Conservation (phyloP, 2,329 filamentous ascomycete species). For the Aspergillus neoniger region DNA sequence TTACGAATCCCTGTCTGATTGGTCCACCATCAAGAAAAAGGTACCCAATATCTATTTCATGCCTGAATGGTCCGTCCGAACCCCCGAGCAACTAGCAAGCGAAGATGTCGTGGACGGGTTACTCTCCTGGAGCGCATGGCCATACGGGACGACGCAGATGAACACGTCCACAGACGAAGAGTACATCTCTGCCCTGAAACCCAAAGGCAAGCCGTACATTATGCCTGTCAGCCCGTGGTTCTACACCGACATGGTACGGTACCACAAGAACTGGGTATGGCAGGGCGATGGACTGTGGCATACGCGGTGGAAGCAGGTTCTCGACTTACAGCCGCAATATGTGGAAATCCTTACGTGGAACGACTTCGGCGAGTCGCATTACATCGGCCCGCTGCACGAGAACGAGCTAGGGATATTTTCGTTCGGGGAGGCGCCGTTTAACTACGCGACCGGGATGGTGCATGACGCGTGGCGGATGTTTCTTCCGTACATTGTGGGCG, state of each 20-base stretch:
- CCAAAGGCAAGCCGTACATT: conserved; percentile 46
- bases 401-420: conserved; percentile 44
- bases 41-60: conserved; percentile 46
- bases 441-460: conserved; percentile 32
- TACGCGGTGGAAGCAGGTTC: conserved; percentile 58
- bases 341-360: conserved; percentile 63
- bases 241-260: conserved; percentile 59
- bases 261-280: conserved; percentile 65
- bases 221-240: conserved; percentile 61
- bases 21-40: conserved; percentile 45
- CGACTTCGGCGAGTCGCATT: conserved; percentile 63
- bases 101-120: conserved; percentile 39
- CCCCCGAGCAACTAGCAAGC: conserved; percentile 26
- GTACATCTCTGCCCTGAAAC: conserved; percentile 40
- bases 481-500: conserved; percentile 39
- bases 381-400: conserved; percentile 54
- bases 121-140: conserved; percentile 50
- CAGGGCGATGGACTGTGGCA: conserved; percentile 62
- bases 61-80: conserved; percentile 48
- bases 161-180: conserved; percentile 40
- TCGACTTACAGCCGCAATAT: conserved; percentile 53
- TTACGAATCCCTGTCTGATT: conserved; percentile 44
- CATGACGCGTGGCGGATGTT: conserved; percentile 36
- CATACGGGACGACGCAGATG: conserved; percentile 39
- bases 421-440: conserved; percentile 42